Conservation (phyloP, 1,284 basidiomycete genomes). For the Sporisorium scitamineum region DNA sequence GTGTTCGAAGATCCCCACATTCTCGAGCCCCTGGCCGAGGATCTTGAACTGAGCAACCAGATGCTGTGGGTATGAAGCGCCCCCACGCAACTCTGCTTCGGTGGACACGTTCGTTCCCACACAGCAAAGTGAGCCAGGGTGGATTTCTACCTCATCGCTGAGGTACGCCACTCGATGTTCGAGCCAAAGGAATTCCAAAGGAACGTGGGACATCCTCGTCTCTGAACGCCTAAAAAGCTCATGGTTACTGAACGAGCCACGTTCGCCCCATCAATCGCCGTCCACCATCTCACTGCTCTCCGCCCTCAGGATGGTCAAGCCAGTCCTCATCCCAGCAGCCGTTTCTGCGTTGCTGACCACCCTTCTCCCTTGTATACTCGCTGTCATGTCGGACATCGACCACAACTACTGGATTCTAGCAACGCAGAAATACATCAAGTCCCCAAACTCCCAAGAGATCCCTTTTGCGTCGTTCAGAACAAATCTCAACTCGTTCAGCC, state of each 20-base stretch:
- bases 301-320: not conserved
- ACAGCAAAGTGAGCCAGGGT: too few relatives aligned
- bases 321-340: not conserved
- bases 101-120: too few relatives aligned
- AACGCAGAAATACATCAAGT: not conserved
- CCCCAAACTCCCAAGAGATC: not conserved
- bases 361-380: not conserved
- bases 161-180: not conserved
- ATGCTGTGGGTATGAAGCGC: too few relatives aligned
- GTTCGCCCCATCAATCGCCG: too few relatives aligned
- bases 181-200: not conserved
- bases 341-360: not conserved
- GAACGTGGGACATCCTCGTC: too few relatives aligned
- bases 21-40: too few relatives aligned
- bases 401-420: constrained; percentile 13
- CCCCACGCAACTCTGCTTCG: too few relatives aligned
- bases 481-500: not conserved
- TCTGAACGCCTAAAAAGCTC: too few relatives aligned
- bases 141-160: not conserved
- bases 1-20: too few relatives aligned
- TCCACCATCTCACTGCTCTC: not conserved
- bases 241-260: too few relatives aligned
- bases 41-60: too few relatives aligned
- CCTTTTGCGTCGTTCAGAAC: constrained; percentile 4
- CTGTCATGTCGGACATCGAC: not conserved